Conservation (phyloP, 805 yeast species). For the Torulaspora delbrueckii region DNA sequence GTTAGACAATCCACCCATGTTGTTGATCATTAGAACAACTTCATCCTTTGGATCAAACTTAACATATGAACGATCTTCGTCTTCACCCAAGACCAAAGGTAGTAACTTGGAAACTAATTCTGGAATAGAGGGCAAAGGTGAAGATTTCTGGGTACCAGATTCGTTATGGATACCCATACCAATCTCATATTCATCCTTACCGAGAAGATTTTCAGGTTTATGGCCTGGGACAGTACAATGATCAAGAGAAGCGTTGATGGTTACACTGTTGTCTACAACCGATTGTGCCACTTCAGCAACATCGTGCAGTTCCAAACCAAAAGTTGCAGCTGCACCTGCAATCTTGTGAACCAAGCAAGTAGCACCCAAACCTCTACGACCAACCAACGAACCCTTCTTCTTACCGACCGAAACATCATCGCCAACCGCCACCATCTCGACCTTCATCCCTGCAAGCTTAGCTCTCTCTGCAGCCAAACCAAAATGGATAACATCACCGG, state of each 20-base stretch:
- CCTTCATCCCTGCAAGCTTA: constrained; percentile 61
- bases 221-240: constrained; percentile 82
- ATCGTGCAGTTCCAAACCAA: constrained; percentile 40
- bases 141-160: constrained; percentile 56
- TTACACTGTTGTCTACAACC: constrained; percentile 59
- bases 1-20: constrained; percentile 78
- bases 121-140: constrained; percentile 57
- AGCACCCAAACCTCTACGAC: constrained; percentile 86
- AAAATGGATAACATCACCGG: constrained; percentile 85
- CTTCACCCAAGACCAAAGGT: constrained; percentile 53
- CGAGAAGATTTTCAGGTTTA: constrained; percentile 45
- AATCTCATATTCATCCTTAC: constrained; percentile 62
- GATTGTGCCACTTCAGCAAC: constrained; percentile 52
- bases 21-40: constrained; percentile 64
- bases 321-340: constrained; percentile 59
- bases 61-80: constrained; percentile 71
- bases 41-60: constrained; percentile 56
- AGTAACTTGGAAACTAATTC: constrained; percentile 51
- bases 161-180: constrained; percentile 93
- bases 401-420: constrained; percentile 89
- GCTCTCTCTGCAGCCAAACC: constrained; percentile 84
- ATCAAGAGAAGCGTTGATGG: constrained; percentile 79
- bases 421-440: constrained; percentile 69
- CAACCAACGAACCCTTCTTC: constrained; percentile 77
- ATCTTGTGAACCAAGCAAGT: constrained; percentile 76